Conservation (phyloP, 2,329 filamentous ascomycete genomes). For the Botrytis squamosa region DNA sequence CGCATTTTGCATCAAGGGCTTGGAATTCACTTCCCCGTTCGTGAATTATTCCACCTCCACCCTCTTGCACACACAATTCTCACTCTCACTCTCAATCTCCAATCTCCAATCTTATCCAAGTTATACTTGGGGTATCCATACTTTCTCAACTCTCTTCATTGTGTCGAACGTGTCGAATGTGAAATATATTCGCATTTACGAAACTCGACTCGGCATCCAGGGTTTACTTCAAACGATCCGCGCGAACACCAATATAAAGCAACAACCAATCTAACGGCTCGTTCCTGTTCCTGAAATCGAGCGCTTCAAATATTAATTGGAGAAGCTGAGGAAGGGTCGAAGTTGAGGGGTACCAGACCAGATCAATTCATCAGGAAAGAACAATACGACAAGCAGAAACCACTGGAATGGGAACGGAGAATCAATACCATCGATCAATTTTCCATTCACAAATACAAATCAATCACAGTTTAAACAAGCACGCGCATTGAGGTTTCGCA, state of each 20-base stretch:
- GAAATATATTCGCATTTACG: background rate
- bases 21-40: constrained; percentile 7
- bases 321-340: constrained; percentile 7
- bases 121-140: background rate
- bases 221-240: constrained; percentile 10
- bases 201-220: background rate
- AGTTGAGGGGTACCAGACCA: constrained; percentile 1
- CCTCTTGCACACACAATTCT: background rate
- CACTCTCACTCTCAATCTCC: background rate
- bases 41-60: background rate
- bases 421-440: background rate
- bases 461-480: constrained; percentile 6
- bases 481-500: constrained; percentile 18
- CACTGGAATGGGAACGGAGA: background rate
- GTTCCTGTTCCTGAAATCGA: constrained; percentile 18
- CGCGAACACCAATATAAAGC: constrained; percentile 1
- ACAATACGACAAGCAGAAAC: background rate
- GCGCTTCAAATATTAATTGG: background rate
- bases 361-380: constrained; percentile 8
- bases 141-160: background rate
- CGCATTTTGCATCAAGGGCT: constrained; percentile 21
- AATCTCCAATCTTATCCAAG: background rate
- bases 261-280: constrained; percentile 8
- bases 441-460: background rate
- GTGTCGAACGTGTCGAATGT: background rate